Percentiles rank a stretch among this genome's conserved stretches.
These are phyloP conservation scores for Mangifera indica DNA, from an alignment of 345 rosid species.

Conservation along the genomic window DNA sequence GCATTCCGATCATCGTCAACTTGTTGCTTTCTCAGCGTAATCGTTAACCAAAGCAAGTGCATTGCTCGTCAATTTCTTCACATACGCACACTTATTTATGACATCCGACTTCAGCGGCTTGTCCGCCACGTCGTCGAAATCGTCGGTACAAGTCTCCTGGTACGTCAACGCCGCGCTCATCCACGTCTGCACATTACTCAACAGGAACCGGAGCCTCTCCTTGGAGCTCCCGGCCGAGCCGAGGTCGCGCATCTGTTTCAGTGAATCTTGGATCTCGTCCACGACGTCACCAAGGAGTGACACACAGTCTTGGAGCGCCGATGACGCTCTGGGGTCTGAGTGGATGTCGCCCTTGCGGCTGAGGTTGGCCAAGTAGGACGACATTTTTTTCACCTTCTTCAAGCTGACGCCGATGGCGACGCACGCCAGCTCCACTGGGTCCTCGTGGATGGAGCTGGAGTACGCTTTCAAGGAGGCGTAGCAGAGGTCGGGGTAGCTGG, in stretches of 20 bases:
- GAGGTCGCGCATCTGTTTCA: slow-evolving; percentile 62
- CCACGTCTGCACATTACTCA: too few relatives aligned
- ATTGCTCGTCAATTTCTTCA: slow-evolving; percentile 74
- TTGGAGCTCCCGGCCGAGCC: too few relatives aligned
- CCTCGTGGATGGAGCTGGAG: slow-evolving; percentile 47
- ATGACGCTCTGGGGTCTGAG: slow-evolving; percentile 43
- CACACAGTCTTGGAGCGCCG: slow-evolving; percentile 86
- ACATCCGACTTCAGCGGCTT: slow-evolving; percentile 46
- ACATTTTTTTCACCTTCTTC: slow-evolving; percentile 43
- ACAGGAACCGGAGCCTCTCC: too few relatives aligned
- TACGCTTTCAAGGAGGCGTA: slow-evolving; percentile 57
- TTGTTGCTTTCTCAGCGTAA: slow-evolving; percentile 50
- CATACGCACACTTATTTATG: slow-evolving; percentile 37
- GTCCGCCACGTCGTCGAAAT: slow-evolving; percentile 60
- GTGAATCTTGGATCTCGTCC: slow-evolving; percentile 70
- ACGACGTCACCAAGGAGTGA: slow-evolving; percentile 73
- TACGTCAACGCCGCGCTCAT: too few relatives aligned
- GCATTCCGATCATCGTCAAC: slow-evolving; percentile 11
- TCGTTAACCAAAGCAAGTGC: slow-evolving; percentile 70
- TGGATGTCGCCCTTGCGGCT: slow-evolving; percentile 59
- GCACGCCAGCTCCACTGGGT: slow-evolving; percentile 60
- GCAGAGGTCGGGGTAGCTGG: slow-evolving; percentile 85
- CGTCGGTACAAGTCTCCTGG: too few relatives aligned
- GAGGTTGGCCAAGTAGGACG: slow-evolving; percentile 52
- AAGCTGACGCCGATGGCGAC: too few relatives aligned